A percentile compares a stretch with the other conserved stretches of the same genome.
Conservation (phyloP, 495 filamentous ascomycete genomes). For the Xylaria acuta region DNA sequence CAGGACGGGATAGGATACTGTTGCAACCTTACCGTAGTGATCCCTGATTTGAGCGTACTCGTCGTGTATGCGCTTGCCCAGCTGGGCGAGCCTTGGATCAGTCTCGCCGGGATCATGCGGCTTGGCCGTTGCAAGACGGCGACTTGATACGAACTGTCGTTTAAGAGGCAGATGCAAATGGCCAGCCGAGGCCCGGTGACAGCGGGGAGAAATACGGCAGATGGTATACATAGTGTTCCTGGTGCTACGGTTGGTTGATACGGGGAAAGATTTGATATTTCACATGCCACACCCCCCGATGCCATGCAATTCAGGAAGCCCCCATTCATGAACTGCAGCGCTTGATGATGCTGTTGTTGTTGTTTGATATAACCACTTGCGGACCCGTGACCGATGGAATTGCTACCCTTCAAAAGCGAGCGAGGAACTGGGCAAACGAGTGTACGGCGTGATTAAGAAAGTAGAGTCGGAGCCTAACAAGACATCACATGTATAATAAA, state of each 20-base stretch:
- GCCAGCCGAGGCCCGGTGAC: background rate
- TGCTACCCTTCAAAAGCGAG: background rate
- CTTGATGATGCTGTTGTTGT: background rate
- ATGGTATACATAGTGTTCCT: constrained; percentile 6
- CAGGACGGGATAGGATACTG: background rate
- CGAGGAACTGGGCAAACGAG: background rate
- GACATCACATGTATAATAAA: background rate
- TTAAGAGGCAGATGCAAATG: constrained; percentile 1
- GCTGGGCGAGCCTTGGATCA: constrained; percentile 66
- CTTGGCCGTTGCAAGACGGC: constrained; percentile 17
- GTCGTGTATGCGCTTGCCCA: constrained; percentile 74
- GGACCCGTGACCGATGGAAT: background rate
- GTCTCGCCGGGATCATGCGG: constrained; percentile 37
- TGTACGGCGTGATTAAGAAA: background rate
- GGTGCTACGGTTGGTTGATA: background rate
- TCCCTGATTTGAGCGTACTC: constrained; percentile 77
- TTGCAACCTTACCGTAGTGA: constrained; percentile 64
- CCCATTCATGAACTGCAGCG: background rate
- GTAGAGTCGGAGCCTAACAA: background rate
- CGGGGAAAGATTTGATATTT: background rate
- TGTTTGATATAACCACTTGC: background rate
- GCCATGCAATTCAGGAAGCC: background rate
- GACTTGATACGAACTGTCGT: constrained; percentile 17
- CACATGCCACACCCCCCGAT: background rate
- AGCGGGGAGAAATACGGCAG: background rate